Base-by-base conservation (phyloP, 352 stramenopile species). In the Pythium aphanidermatum region DNA sequence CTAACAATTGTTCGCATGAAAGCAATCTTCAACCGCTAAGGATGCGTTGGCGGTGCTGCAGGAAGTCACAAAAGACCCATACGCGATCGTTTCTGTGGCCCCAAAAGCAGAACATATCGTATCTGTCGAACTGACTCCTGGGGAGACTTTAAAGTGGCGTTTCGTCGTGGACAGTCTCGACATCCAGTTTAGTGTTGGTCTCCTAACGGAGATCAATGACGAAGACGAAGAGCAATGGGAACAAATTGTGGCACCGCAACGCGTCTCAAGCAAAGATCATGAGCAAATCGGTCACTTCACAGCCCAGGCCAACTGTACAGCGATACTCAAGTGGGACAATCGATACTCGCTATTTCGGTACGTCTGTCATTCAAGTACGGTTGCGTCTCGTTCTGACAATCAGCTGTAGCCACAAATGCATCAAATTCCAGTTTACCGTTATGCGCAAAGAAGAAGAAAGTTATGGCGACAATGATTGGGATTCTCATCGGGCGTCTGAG, bases 281-380 rank as follows among this genome's bases (percentile, higher is more conserved):
- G 52, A 74, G 41, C 63, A 78, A 23, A 68, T 20, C 8, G 71
- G 67, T 17, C 58, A 41, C 5, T 86, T 76, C 30, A 39, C 56
- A 21, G 36, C 72, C 16, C 29, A 38, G 8, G 52, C 2, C 25
- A 35, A 55, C 7, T 69, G 74, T 2, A 86, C 67, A 6, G 46
- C 82, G 34, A 47, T 75, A 19, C 63, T 83, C 40, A 83, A 52
- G 19, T 86, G 74, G 74, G 65, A 83, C 46, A 86, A 86, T 47
- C 66, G 51, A 6, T 83, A 72, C 39, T 86, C 74, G 0, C 37
- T 64, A 12, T 57, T 83, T 29, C 65, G 71, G 74, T 86, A 52
- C 28, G 65, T 36, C 26, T 2, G n/a, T n/a, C n/a, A 12, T 21
- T 38, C 16, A 41, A 21, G 33, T 20, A 11, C 11, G 11, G 33